Percentiles rank a stretch among this genome's conserved stretches.
These are phyloP conservation scores for Puccinia novopanici DNA, from an alignment of 1,284 basidiomycete genomes.

Conservation along the genomic window DNA sequence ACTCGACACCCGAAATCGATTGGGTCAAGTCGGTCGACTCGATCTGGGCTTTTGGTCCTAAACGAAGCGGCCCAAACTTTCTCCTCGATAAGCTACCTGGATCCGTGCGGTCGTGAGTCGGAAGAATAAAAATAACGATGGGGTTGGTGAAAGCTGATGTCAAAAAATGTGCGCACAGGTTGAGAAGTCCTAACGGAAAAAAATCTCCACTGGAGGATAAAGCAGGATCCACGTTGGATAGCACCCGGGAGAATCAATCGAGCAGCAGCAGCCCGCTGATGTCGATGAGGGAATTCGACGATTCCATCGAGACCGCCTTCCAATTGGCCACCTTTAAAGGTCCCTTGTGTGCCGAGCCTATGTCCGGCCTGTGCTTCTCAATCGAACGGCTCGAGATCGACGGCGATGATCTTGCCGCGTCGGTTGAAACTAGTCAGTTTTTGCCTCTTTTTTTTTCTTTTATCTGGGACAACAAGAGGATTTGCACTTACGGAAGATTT, in stretches of 20 bases:
- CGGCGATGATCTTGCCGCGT: constrained; percentile 62
- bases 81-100: constrained; percentile 68
- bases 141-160: not conserved
- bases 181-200: not conserved
- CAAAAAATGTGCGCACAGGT: constrained; percentile 14
- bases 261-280: not conserved
- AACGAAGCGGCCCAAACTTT: constrained; percentile 80
- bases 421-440: constrained; percentile 64
- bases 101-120: constrained; percentile 58
- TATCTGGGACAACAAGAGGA: not conserved
- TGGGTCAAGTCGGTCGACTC: constrained; percentile 74
- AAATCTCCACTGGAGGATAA: not conserved
- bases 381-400: constrained; percentile 72
- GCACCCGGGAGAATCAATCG: not conserved
- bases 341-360: constrained; percentile 90
- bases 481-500: not conserved
- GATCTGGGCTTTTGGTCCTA: constrained; percentile 91
- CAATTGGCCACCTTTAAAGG: constrained; percentile 92
- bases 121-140: not conserved
- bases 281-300: constrained; percentile 69
- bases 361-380: constrained; percentile 89
- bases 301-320: constrained; percentile 86
- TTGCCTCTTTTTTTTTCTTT: not conserved
- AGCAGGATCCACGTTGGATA: not conserved
- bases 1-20: constrained; percentile 75